Conservation (phyloP, 2,329 filamentous ascomycete genomes). For the Hymenoscyphus albidus region DNA sequence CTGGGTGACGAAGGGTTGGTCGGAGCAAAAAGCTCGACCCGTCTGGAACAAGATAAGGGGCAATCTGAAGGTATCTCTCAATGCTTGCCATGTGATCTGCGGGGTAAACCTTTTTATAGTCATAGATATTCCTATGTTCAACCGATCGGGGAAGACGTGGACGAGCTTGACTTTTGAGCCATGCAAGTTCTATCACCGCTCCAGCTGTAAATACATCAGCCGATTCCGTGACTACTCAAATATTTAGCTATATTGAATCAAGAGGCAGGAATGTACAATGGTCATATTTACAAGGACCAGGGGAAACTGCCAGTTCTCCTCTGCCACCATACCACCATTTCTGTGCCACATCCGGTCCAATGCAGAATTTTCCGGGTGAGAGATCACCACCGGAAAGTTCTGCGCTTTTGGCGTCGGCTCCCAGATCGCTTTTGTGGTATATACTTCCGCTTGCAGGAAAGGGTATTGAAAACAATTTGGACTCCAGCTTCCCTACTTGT, state of each 20-base stretch:
- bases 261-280: not conserved
- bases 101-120: conserved; percentile 8
- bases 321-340: conserved; percentile 11
- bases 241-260: conserved; percentile 5
- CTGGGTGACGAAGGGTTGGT: conserved; percentile 17
- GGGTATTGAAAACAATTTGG: conserved; percentile 10
- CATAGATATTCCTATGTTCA: conserved; percentile 4
- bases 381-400: not conserved
- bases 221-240: conserved; percentile 2
- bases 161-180: conserved; percentile 13
- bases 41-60: conserved; percentile 6
- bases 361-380: not conserved
- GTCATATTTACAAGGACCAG: conserved; percentile 9
- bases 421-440: conserved; percentile 6
- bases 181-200: conserved; percentile 8
- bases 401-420: not conserved
- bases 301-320: conserved; percentile 6
- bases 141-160: conserved; percentile 7
- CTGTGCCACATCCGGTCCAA: conserved; percentile 7
- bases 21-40: conserved; percentile 5
- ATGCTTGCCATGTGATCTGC: conserved; percentile 12
- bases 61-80: conserved; percentile 12
- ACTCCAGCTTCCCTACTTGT: conserved; percentile 10
- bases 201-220: conserved; percentile 7
- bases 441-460: conserved; percentile 8